Conservation (phyloP, 2,329 filamentous ascomycete genomes). For the Cercospora canescens region DNA sequence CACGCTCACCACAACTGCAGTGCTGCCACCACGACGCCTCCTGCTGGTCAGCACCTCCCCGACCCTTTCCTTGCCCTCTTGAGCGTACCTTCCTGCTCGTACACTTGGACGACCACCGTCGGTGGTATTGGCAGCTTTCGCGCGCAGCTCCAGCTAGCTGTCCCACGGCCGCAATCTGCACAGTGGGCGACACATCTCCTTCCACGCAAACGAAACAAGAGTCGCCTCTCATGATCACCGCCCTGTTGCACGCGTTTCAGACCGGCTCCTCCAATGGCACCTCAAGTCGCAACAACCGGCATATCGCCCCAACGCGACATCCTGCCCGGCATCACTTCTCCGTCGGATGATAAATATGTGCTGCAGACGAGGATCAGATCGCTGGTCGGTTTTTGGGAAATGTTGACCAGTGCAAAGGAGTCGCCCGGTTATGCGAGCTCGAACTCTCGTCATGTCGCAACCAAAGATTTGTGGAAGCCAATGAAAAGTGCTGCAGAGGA, state of each 20-base stretch:
- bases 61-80: neutral
- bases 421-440: neutral
- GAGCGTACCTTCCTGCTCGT: neutral
- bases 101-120: neutral
- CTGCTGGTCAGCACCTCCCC: neutral
- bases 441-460: neutral
- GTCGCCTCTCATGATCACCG: conserved; percentile 38
- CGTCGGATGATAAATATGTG: conserved; percentile 45
- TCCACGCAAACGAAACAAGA: conserved; percentile 9
- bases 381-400: conserved; percentile 30
- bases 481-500: conserved; percentile 5
- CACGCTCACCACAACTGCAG: conserved; percentile 2
- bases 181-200: conserved; percentile 1
- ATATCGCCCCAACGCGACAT: conserved; percentile 44
- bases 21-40: conserved; percentile 1
- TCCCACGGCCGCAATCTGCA: neutral
- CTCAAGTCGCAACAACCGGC: conserved; percentile 42
- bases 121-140: neutral
- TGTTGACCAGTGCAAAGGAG: conserved; percentile 6
- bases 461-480: conserved; percentile 26
- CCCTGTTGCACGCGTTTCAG: conserved; percentile 28
- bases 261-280: conserved; percentile 42
- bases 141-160: conserved; percentile 5
- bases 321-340: conserved; percentile 44
- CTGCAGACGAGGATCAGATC: conserved; percentile 33